phyloP scores from a whole-genome alignment of 805 yeast species.

The Teunomyces kruisii region DNA sequence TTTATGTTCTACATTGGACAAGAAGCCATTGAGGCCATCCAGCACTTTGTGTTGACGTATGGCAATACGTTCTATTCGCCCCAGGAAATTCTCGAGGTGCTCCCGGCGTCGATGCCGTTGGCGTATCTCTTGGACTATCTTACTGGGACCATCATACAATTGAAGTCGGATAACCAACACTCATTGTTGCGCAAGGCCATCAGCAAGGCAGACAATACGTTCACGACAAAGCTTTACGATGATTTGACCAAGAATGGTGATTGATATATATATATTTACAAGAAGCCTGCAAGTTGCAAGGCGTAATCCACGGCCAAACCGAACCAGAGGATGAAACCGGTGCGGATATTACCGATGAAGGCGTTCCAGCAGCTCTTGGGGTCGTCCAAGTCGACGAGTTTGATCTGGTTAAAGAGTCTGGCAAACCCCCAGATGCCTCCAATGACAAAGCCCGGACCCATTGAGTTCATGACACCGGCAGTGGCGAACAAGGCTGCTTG shows the following conservation, averaged over 20 bases:
- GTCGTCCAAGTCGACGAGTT: slow-evolving; percentile 70
- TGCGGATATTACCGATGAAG: slow-evolving; percentile 72
- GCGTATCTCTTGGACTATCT: slow-evolving; percentile 28
- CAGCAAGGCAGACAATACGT: slow-evolving; percentile 27
- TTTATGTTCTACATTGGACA: slow-evolving; percentile 4
- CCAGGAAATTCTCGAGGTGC: slow-evolving; percentile 23
- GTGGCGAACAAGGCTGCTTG: slow-evolving; percentile 64
- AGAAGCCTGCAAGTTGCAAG: slow-evolving; percentile 46
- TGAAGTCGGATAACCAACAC: slow-evolving; percentile 18
- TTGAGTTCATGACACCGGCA: slow-evolving; percentile 73
- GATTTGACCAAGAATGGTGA: slow-evolving; percentile 15
- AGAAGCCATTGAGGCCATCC: slow-evolving; percentile 18
- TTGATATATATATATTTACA: slow-evolving; percentile 31
- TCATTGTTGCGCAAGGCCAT: slow-evolving; percentile 25
- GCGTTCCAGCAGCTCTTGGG: slow-evolving; percentile 82
- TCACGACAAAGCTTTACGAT: slow-evolving; percentile 17
- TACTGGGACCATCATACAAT: slow-evolving; percentile 16
- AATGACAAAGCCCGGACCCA: slow-evolving; percentile 82
- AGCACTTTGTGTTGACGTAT: slow-evolving; percentile 27
- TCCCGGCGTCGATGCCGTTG: slow-evolving; percentile 34
- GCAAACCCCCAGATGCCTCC: slow-evolving; percentile 68
- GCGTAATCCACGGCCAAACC: slow-evolving; percentile 70
- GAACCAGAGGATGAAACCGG: slow-evolving; percentile 66
- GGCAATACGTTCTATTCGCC: slow-evolving; percentile 21
- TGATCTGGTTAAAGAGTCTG: slow-evolving; percentile 68